A percentile compares a stretch with the other conserved stretches of the same genome.
Evolutionary conservation across 148 eudicot species (phyloP).

Genomic region (Bassia scoparia): DNA sequence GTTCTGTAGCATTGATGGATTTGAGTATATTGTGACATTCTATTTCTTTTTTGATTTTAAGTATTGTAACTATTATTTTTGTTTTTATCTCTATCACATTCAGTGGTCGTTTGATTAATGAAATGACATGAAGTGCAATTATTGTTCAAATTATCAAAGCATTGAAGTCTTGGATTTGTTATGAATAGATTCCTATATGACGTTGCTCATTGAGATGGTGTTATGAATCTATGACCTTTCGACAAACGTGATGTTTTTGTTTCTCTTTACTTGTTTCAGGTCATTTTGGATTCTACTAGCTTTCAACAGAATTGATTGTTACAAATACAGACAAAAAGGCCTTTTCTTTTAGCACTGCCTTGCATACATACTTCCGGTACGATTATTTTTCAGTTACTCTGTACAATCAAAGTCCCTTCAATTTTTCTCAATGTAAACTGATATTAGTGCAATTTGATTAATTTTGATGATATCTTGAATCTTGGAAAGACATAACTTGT

Average conservation of each 20-base stretch:
- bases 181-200: not conserved
- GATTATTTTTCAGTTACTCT: too few relatives aligned
- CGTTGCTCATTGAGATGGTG: not conserved
- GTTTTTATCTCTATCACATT: too few relatives aligned
- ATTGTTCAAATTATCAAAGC: too few relatives aligned
- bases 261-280: constrained; percentile 46
- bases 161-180: too few relatives aligned
- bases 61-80: too few relatives aligned
- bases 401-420: not conserved
- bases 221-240: not conserved
- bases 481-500: not conserved
- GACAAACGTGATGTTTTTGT: constrained; percentile 4
- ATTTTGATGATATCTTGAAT: not conserved
- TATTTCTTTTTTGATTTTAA: not conserved
- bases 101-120: too few relatives aligned
- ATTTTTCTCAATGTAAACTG: not conserved
- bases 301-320: constrained; percentile 78
- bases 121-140: too few relatives aligned
- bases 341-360: constrained; percentile 84
- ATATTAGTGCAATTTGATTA: not conserved
- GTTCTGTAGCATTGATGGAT: not conserved
- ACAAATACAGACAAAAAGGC: constrained; percentile 79
- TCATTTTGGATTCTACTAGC: constrained; percentile 63
- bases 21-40: not conserved
- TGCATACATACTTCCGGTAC: constrained; percentile 86